Evolutionary conservation across 225 moss, liverwort and hornwort genomes (phyloP), one percentile per base, ranked within the genome.

Genomic region (Pseudisothecium myosuroides): DNA sequence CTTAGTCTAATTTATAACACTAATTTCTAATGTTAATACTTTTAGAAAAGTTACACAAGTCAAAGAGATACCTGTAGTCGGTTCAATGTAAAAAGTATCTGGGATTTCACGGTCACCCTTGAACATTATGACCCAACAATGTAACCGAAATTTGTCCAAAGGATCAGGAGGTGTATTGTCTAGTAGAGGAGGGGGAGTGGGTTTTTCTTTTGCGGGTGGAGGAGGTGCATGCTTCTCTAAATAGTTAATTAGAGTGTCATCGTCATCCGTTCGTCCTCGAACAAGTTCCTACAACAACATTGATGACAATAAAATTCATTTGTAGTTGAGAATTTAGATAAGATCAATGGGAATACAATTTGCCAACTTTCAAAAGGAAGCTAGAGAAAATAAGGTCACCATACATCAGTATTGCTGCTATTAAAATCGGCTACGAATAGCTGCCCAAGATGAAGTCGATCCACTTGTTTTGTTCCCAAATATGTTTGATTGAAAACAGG

Each of bases 61-160:
- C 39, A 59, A 73, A 26, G 6, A 64, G 2, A 32, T 82, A 84
- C 97, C 97, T 65, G 96, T 95, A 58, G 92, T 95, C 3, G 97
- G 95, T 83, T 97, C 97, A 55, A 97, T 89, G 31, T 95, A 97
- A 84, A 97, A 96, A 9, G 89, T 92, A 37, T 94, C 88, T 1
- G 55, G 87, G 17, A 97, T 59, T 80, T 96, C 95, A 54, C 97
- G 92, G 11, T 92, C 94, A 43, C 97, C 97, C 23, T 90, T 81
- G 36, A 91, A 89, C 59, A 97, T 74, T 88, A 97, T 89, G 21
- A 96, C 91, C 97, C 97, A 97, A 88, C 92, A 91, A 76, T 94
- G 94, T 22, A 94, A 81, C 26, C 93, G 69, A 5, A 47, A 41
- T 79, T 92, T 94, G 72, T 91, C 88, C 28, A 91, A 82, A 37